A percentile compares a stretch with the other conserved stretches of the same genome.
Conservation (phyloP, 305 asterid genomes). For the Rubia tinctorum region DNA sequence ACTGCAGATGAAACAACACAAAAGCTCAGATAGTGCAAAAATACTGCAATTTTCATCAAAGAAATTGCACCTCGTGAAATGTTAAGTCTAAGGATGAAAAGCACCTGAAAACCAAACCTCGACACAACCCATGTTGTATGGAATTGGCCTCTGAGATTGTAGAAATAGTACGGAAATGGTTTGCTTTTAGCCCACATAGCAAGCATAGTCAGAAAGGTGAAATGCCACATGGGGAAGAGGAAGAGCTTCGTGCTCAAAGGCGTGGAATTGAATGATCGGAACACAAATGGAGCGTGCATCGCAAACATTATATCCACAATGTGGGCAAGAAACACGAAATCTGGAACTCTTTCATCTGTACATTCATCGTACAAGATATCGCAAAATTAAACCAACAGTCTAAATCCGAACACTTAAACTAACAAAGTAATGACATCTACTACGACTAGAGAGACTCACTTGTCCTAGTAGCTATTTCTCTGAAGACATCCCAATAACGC, state of each 20-base stretch:
- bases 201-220: slow-evolving; percentile 51
- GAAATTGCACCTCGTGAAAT: not conserved
- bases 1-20: slow-evolving; percentile 46
- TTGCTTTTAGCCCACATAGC: slow-evolving; percentile 85
- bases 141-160: slow-evolving; percentile 65
- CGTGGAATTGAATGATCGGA: slow-evolving; percentile 71
- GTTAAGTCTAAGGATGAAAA: slow-evolving; percentile 5
- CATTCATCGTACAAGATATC: slow-evolving; percentile 5
- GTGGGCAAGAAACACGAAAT: slow-evolving; percentile 89
- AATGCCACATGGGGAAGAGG: slow-evolving; percentile 79
- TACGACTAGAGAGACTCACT: slow-evolving; percentile 41
- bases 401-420: not conserved
- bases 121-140: slow-evolving; percentile 87
- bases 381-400: not conserved
- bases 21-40: slow-evolving; percentile 10
- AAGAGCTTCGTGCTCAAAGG: slow-evolving; percentile 60
- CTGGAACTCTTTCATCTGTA: slow-evolving; percentile 77
- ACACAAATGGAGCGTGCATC: slow-evolving; percentile 64
- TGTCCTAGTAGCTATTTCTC: slow-evolving; percentile 52
- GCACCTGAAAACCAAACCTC: slow-evolving; percentile 87
- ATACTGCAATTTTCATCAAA: not conserved
- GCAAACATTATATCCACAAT: slow-evolving; percentile 73
- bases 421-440: not conserved
- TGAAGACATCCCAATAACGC: slow-evolving; percentile 61
- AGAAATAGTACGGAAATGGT: slow-evolving; percentile 61